Evolutionary conservation across 2,329 filamentous ascomycete genomes (phyloP).

Genomic region (Fusarium agapanthi): DNA sequence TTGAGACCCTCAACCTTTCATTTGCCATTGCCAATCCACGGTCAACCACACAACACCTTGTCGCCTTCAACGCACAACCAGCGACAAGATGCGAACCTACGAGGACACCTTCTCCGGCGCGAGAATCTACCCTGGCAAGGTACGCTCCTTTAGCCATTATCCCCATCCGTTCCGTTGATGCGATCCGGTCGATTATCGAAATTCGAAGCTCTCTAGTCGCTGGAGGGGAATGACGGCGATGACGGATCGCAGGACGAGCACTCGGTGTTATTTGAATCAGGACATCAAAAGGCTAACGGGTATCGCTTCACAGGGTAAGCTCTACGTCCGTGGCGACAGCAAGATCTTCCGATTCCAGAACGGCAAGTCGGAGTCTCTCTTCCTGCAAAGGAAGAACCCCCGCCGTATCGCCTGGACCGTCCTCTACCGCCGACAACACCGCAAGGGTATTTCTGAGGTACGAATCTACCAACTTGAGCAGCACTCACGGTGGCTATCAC

Average conservation of each 20-base stretch:
- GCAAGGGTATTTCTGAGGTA: conserved; percentile 99
- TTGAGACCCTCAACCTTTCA: conserved; percentile 47
- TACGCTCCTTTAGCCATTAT: conserved; percentile 51
- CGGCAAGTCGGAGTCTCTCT: conserved; percentile 99
- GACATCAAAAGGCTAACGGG: conserved; percentile 43
- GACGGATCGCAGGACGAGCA: conserved; percentile 23
- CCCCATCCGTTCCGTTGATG: conserved; percentile 15
- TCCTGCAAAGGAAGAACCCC: conserved; percentile 99
- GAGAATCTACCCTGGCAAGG: conserved; percentile 75
- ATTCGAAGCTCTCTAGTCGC: conserved; percentile 21
- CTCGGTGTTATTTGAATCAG: conserved; percentile 16
- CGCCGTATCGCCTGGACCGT: conserved; percentile 99
- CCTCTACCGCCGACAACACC: conserved; percentile 98
- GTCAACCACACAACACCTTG: conserved; percentile 54
- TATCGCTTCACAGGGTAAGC: conserved; percentile 79
- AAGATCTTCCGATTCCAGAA: conserved; percentile 99
- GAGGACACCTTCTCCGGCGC: conserved; percentile 72
- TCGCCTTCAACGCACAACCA: conserved; percentile 51
- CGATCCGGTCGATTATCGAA: conserved; percentile 38
- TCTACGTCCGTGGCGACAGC: conserved; percentile 99
- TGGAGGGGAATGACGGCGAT: conserved; percentile 11
- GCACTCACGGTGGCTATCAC: not conserved
- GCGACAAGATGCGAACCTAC: conserved; percentile 71
- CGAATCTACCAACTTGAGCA: conserved; percentile 48
- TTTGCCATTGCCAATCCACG: conserved; percentile 51